phyloP scores from a whole-genome alignment of 805 yeast species.

The Scheffersomyces lignosus region DNA sequence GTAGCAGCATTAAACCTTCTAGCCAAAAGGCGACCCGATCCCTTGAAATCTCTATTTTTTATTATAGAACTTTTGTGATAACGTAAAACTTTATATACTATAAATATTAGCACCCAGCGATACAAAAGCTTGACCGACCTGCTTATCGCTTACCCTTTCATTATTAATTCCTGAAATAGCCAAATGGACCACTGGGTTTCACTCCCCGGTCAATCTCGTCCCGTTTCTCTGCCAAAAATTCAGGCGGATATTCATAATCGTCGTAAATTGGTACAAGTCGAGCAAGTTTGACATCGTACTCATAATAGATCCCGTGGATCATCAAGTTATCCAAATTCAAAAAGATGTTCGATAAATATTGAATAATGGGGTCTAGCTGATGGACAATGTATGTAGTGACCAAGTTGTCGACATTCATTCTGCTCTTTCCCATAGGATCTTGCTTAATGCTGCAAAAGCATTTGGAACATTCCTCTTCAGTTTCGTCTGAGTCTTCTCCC shows the following conservation, averaged over 20 bases:
- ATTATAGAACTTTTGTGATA: too few species aligned
- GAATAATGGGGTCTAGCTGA: slow-evolving; percentile 32
- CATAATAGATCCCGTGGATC: slow-evolving; percentile 38
- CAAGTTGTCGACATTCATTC: slow-evolving; percentile 29
- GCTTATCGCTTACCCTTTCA: too few species aligned
- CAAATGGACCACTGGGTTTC: slow-evolving; percentile 5
- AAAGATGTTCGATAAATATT: slow-evolving; percentile 24
- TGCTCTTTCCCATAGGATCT: slow-evolving; percentile 23
- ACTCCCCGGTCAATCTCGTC: slow-evolving; percentile 1
- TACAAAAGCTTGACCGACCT: too few species aligned
- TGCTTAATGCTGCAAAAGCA: slow-evolving; percentile 23
- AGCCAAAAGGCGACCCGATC: too few species aligned
- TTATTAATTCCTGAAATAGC: slow-evolving; percentile 2
- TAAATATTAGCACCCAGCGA: too few species aligned
- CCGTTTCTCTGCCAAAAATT: slow-evolving; percentile 8
- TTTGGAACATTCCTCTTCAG: too few species aligned
- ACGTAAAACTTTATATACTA: too few species aligned
- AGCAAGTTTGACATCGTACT: slow-evolving; percentile 7
- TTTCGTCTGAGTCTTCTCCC: slow-evolving; percentile 2
- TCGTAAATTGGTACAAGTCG: slow-evolving; percentile 28
- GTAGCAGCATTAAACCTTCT: too few species aligned
- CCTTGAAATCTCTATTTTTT: too few species aligned
- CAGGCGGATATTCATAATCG: slow-evolving; percentile 24
- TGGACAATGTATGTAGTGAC: slow-evolving; percentile 35
- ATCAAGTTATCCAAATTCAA: slow-evolving; percentile 25